Evolutionary conservation across 768 basidiomycete genomes (phyloP).

Genomic region (Suillus subalutaceus): DNA sequence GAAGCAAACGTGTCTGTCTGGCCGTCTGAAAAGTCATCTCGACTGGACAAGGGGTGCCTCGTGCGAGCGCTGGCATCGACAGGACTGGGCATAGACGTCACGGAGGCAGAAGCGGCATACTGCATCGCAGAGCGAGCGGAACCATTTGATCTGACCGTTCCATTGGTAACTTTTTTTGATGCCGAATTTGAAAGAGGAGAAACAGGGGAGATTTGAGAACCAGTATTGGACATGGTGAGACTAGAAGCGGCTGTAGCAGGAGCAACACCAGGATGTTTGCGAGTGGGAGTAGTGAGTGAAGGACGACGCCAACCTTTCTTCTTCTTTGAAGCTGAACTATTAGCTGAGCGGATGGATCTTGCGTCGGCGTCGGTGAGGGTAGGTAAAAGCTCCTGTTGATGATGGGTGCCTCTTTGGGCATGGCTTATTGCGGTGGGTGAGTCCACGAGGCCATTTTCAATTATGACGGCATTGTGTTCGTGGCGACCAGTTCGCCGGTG

Average conservation of each 20-base stretch:
- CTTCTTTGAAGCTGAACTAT: constrained; percentile 32
- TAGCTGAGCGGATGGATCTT: constrained; percentile 28
- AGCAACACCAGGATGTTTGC: constrained; percentile 51
- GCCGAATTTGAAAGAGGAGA: constrained; percentile 34
- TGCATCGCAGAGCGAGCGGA: constrained; percentile 8
- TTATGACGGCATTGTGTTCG: constrained; percentile 20
- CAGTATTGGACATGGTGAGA: constrained; percentile 67
- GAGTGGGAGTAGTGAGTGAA: constrained; percentile 18
- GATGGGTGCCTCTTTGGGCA: constrained; percentile 17
- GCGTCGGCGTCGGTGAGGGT: constrained; percentile 25
- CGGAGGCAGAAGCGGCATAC: constrained; percentile 12
- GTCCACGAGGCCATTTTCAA: constrained; percentile 20
- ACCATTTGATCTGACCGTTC: constrained; percentile 14
- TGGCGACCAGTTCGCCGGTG: constrained; percentile 20
- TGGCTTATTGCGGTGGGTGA: constrained; percentile 21
- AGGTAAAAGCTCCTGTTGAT: constrained; percentile 19
- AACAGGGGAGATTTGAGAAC: constrained; percentile 46
- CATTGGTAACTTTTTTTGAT: constrained; percentile 27
- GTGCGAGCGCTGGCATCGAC: constrained; percentile 14
- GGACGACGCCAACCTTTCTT: constrained; percentile 20
- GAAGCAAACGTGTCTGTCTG: constrained; percentile 25
- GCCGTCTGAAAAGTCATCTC: constrained; percentile 33
- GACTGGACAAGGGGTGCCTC: constrained; percentile 22
- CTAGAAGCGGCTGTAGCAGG: constrained; percentile 28
- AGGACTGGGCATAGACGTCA: constrained; percentile 18